Evolutionary conservation across 2,329 filamentous ascomycete genomes (phyloP), one percentile per base, ranked within the genome.

Genomic region (Ceratocystis colombiana): DNA sequence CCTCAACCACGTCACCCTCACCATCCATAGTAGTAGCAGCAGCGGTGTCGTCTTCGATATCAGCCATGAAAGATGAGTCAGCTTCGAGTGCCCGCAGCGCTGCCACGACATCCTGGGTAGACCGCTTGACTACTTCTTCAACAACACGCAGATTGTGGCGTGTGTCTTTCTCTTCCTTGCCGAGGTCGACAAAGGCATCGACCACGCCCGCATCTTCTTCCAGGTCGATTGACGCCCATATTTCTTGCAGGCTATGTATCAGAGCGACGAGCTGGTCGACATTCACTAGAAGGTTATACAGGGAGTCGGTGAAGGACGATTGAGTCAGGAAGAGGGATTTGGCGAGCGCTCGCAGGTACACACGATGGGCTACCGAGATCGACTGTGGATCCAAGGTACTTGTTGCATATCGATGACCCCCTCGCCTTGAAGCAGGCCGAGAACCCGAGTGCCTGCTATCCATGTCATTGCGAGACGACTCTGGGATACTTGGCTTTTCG

Each of bases 211-310:
- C 87, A 71, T 96, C 90, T 3, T 84, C 81, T 74, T 96, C 89
- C 0, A 95, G 82, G 73, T 96, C 91, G 45, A 90, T 80, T 0
- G 88, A 86, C 20, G 84, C 83, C 79, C 92, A 94, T 62, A 94
- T 84, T 1, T 79, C 80, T 69, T 94, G 86, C 0, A 96, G 80
- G 1, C 90, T 88, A 64, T 85, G 82, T 59, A 94, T 82, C 48
- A 91, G 84, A 0, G 89, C 87, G 30, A 90, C 85, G 10, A 96
- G 85, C 70, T 88, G 87, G 74, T 96, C 92, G n/a, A 90, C 83
- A 71, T 89, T 84, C 25, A 84, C 81, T 44, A 91, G 82, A 5
- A 91, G 80, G 5, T 80, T 78, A 72, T 88, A 87, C 0, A 92
- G 77, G 1, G 83, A 77, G 20, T 83, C 78, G 0, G 87, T 88